A percentile compares a stretch with the other conserved stretches of the same genome.
Evolutionary conservation across 805 yeast genomes (phyloP).

Genomic region (Yarrowia sp.): DNA sequence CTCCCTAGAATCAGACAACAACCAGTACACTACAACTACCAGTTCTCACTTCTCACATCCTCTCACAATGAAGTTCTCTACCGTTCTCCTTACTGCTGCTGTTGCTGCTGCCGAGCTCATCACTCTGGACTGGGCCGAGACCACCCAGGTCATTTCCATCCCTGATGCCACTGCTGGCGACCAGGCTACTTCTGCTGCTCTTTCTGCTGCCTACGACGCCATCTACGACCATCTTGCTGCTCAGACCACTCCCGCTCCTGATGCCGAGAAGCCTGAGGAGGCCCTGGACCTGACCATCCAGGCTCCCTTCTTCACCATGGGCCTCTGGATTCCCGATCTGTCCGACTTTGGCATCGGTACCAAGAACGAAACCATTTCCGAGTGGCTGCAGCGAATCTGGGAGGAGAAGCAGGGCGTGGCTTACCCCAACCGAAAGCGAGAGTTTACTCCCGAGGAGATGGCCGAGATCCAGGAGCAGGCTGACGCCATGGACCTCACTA

Average conservation of each 20-base stretch:
- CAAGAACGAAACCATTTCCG: constrained; percentile 2
- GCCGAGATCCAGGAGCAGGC: not conserved
- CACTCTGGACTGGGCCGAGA: constrained; percentile 11
- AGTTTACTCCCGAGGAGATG: not conserved
- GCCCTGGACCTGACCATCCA: constrained; percentile 5
- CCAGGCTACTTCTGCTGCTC: not conserved
- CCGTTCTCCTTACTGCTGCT: not conserved
- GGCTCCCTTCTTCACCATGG: constrained; percentile 13
- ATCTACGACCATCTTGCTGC: constrained; percentile 7
- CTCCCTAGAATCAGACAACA: too few species aligned
- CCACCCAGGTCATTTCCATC: constrained; percentile 11
- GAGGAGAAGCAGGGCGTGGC: not conserved
- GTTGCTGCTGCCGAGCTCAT: not conserved
- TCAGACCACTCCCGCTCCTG: not conserved
- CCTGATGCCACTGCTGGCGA: not conserved
- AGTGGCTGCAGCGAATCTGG: not conserved
- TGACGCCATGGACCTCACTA: constrained; percentile 2
- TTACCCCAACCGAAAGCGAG: constrained; percentile 2
- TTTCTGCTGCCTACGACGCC: constrained; percentile 12
- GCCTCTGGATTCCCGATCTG: constrained; percentile 1
- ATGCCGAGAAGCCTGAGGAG: not conserved
- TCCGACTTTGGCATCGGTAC: constrained; percentile 1
- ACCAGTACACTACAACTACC: too few species aligned
- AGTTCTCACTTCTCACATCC: too few species aligned
- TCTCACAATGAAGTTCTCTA: constrained; percentile 11